Percentiles rank a stretch among this genome's conserved stretches.
Evolutionary conservation across 257 asterid genomes (phyloP).

Genomic region (Handroanthus guayacan): DNA sequence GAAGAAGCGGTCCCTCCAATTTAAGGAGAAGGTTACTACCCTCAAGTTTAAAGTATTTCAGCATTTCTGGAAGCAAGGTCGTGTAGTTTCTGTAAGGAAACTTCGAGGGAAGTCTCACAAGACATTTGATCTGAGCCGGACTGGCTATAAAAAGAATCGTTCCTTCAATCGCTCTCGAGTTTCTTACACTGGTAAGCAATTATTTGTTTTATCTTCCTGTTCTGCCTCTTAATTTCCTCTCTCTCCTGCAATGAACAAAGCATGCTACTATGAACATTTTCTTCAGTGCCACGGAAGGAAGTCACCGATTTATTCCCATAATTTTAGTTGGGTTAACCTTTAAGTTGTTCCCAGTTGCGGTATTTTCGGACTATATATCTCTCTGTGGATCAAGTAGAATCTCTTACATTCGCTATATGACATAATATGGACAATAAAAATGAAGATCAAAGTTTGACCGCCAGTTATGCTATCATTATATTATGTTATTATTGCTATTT

Average conservation of each 20-base stretch:
- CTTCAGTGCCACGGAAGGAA: background rate
- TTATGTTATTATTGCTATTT: background rate
- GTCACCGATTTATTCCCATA: background rate
- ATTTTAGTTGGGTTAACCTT: background rate
- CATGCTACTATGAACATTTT: background rate
- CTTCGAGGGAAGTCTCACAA: conserved; percentile 76
- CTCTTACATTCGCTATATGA: background rate
- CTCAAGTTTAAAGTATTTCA: conserved; percentile 74
- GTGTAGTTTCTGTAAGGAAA: conserved; percentile 60
- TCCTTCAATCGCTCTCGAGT: conserved; percentile 62
- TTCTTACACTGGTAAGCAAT: conserved; percentile 59
- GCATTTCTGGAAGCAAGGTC: conserved; percentile 90
- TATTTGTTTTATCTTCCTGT: conserved; percentile 12
- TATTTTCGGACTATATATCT: background rate
- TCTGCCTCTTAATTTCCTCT: background rate
- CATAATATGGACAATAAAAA: background rate
- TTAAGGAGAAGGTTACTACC: conserved; percentile 72
- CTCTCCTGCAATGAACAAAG: background rate
- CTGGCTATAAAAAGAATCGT: conserved; percentile 64
- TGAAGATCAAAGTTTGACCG: background rate
- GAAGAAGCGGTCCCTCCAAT: conserved; percentile 55
- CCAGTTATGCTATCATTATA: background rate
- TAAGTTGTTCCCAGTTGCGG: background rate
- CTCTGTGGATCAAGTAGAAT: background rate
- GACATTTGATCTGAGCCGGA: conserved; percentile 68